Evolutionary conservation across 805 yeast genomes (phyloP).

Genomic region (Kodamaea hsintzibuensis): DNA sequence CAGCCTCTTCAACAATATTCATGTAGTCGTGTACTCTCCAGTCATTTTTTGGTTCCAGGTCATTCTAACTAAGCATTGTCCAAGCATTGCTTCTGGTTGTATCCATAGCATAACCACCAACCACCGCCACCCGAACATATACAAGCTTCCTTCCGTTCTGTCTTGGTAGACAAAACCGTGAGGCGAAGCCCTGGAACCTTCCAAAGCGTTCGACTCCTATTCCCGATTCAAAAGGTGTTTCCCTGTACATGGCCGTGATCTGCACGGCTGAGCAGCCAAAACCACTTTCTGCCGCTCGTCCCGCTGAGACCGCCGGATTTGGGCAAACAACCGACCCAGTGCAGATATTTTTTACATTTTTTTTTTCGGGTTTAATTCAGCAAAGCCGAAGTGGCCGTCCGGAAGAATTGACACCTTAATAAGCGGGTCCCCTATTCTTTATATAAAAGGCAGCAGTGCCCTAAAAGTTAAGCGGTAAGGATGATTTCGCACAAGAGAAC

Average conservation of each 20-base stretch:
- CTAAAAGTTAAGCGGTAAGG: background rate
- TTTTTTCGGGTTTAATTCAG: background rate
- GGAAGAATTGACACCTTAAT: background rate
- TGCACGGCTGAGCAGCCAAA: background rate
- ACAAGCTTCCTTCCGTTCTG: background rate
- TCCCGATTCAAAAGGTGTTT: background rate
- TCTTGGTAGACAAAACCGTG: background rate
- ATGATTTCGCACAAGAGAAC: conserved; percentile 11
- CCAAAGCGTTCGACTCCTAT: background rate
- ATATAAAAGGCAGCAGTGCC: background rate
- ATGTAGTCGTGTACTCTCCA: too few species aligned
- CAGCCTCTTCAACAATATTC: too few species aligned
- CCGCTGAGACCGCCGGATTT: background rate
- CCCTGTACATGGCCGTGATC: background rate
- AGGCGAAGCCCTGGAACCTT: background rate
- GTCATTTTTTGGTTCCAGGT: too few species aligned
- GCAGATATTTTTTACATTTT: background rate
- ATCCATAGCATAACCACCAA: too few species aligned
- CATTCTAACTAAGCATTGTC: too few species aligned
- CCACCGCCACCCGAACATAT: too few species aligned
- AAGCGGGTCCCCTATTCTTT: background rate
- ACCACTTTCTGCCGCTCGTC: background rate
- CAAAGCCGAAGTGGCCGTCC: background rate
- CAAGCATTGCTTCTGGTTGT: too few species aligned
- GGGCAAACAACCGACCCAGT: background rate